Evolutionary conservation across 768 basidiomycete species (phyloP).

Genomic region (Mycena latifolia): DNA sequence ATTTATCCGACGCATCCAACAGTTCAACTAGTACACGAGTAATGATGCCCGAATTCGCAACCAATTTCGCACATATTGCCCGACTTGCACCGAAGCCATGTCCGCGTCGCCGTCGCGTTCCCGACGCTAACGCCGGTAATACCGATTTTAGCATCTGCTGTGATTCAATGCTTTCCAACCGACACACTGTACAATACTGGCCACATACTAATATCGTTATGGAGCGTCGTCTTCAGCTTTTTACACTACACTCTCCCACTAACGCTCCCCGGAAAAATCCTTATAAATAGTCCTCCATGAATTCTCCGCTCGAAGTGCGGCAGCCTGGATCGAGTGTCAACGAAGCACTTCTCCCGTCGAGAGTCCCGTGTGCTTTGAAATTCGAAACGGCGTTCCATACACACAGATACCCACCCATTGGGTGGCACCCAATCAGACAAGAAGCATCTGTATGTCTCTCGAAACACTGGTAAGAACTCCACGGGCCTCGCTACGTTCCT

Average conservation of each 20-base stretch:
- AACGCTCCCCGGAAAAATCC: not conserved
- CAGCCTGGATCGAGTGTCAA: not conserved
- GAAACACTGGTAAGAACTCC: not conserved
- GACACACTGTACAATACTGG: conserved; percentile 4
- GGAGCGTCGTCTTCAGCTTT: not conserved
- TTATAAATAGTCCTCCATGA: conserved; percentile 22
- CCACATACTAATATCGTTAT: not conserved
- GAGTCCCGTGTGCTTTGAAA: not conserved
- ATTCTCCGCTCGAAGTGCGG: conserved; percentile 20
- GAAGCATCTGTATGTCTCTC: not conserved
- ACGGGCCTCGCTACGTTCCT: too few species aligned
- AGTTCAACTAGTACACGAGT: conserved; percentile 14
- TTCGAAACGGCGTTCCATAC: conserved; percentile 1
- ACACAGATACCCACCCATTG: not conserved
- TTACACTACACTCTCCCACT: not conserved
- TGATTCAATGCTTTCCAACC: conserved; percentile 16
- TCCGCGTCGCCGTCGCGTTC: conserved; percentile 21
- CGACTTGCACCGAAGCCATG: conserved; percentile 26
- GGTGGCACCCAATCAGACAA: conserved; percentile 12
- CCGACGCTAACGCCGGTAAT: conserved; percentile 4
- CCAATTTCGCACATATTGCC: conserved; percentile 28
- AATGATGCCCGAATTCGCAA: conserved; percentile 28
- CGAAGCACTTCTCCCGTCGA: not conserved
- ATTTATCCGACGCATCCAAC: not conserved
- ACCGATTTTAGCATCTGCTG: not conserved